Percentiles rank a stretch among this genome's conserved stretches.
phyloP scores from a whole-genome alignment of 2,329 filamentous ascomycete species.

The Ophiostoma sp. region DNA sequence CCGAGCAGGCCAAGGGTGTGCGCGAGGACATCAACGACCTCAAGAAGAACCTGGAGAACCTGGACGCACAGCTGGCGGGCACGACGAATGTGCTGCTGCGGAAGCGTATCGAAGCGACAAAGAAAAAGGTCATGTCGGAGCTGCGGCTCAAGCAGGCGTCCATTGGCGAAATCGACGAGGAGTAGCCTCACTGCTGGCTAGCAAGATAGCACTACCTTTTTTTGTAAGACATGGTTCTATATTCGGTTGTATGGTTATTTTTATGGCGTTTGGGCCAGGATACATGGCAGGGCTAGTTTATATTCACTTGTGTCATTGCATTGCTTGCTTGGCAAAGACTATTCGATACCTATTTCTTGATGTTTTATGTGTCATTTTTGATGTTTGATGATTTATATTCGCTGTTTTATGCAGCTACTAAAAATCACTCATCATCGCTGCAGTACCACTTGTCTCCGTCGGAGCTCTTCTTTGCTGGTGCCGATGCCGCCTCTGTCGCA shows the following conservation, averaged over 20 bases:
- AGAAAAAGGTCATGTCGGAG: slow-evolving; percentile 43
- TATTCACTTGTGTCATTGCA: neutral
- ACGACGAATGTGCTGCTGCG: slow-evolving; percentile 46
- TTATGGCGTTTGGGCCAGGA: neutral
- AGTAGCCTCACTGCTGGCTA: slow-evolving; percentile 22
- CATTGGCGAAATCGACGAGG: slow-evolving; percentile 36
- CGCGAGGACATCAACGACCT: slow-evolving; percentile 48
- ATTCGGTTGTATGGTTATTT: neutral
- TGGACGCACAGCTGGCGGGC: slow-evolving; percentile 41
- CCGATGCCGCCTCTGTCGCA: neutral
- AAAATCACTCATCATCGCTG: neutral
- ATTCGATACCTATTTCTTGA: too few relatives aligned
- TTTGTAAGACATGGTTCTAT: too few relatives aligned
- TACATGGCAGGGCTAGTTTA: neutral
- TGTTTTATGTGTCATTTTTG: too few relatives aligned
- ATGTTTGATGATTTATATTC: too few relatives aligned
- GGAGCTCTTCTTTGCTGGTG: neutral
- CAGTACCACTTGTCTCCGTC: slow-evolving; percentile 13
- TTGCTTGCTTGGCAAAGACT: neutral
- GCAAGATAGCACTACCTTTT: too few relatives aligned
- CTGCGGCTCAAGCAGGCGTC: slow-evolving; percentile 35
- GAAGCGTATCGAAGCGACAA: slow-evolving; percentile 45
- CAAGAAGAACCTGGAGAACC: slow-evolving; percentile 45
- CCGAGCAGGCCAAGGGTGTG: slow-evolving; percentile 49
- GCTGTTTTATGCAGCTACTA: neutral